These are phyloP conservation scores for Naegleria gruberi DNA, from an alignment of 208 protist species.

Conservation along the genomic window DNA sequence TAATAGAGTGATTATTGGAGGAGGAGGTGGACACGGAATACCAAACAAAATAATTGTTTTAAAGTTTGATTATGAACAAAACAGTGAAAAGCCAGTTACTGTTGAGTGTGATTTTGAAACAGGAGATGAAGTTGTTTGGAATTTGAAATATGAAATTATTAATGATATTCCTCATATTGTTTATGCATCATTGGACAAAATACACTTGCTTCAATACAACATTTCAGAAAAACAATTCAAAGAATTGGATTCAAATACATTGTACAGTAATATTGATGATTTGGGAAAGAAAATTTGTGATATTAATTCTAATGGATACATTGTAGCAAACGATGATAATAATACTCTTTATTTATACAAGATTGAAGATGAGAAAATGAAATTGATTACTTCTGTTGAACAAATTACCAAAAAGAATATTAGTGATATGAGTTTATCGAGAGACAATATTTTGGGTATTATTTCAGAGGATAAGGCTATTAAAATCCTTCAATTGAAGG, in stretches of 20 bases:
- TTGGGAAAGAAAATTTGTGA: background rate
- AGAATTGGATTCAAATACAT: background rate
- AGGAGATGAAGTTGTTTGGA: background rate
- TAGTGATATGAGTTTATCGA: background rate
- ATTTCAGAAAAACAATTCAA: background rate
- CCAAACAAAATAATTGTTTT: background rate
- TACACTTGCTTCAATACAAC: background rate
- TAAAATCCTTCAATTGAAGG: background rate
- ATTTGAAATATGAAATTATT: background rate
- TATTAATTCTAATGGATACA: background rate
- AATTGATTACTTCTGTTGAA: background rate
- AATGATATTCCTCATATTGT: background rate
- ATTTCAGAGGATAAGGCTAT: background rate
- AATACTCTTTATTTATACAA: background rate
- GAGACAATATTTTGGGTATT: background rate
- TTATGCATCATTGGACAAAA: background rate
- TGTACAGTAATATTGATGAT: background rate
- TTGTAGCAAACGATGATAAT: background rate
- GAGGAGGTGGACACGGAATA: background rate
- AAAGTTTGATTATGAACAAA: background rate
- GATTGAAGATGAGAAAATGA: background rate
- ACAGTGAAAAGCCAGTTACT: background rate
- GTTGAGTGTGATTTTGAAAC: background rate
- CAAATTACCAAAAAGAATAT: background rate
- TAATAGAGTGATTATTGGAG: background rate